Base-by-base conservation (phyloP, 805 yeast genomes). In the Monosporozyma aerobia region DNA sequence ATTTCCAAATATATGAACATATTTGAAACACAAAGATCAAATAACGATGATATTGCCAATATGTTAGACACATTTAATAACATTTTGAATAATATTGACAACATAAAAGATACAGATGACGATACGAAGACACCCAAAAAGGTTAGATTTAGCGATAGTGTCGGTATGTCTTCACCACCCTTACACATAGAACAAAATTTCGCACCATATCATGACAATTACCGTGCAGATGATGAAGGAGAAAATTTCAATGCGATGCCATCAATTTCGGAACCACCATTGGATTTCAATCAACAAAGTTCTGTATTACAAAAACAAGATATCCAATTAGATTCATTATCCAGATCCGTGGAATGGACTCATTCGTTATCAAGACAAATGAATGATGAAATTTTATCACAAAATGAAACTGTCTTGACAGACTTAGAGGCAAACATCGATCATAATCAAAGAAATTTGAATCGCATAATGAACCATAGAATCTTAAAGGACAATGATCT, bases 301-400 rank as follows among this genome's bases (percentile, higher is more conserved):
- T 80, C 77, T 54, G 74, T 76, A 51, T 51, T 79, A 8, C 54
- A 70, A 16, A 64, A 69, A 16, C 84, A 80, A 54, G 83, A 80
- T 56, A 59, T 63, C 0, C 71, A 74, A 39, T 56, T 80, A 9
- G 69, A 68, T 10, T 47, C 61, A 1, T 58, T 80, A 3, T 69
- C 81, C 1, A 57, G 62, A 4, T 74, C 81, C 0, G 74, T 79
- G 1, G 65, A 68, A 32, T 67, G 73, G 41, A 77, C 78, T 49
- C 73, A 73, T 55, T 71, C 69, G 1, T 65, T 80, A 46, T 76
- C 83, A 2, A 41, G 73, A 9, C 71, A 68, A 33, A 79, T 80
- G 11, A 71, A 78, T 53, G 68, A 65, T 5, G 84, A 80, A 56
- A 60, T 79, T 9, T 69, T 65, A 11, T 75, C 74, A 3, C 83